Evolutionary conservation across 768 basidiomycete species (phyloP).

Genomic region (Kwoniella pini): DNA sequence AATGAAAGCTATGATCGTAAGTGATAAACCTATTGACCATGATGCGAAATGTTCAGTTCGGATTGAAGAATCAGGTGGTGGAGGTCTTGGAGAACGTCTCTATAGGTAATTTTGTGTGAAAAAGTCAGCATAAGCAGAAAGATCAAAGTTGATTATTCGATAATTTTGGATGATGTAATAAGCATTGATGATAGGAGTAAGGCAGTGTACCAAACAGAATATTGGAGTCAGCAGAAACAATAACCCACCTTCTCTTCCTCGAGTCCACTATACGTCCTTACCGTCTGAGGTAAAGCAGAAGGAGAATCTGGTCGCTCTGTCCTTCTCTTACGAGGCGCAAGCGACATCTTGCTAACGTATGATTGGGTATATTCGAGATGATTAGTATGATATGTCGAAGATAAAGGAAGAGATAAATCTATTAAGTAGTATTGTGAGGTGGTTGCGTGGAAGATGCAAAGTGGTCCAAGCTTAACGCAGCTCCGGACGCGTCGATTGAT

Average conservation of each 20-base stretch:
- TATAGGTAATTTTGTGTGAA: too few relatives aligned
- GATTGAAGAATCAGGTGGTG: slow-evolving; percentile 8
- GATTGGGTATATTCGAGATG: background rate
- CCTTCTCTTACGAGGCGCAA: slow-evolving; percentile 23
- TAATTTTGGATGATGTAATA: too few relatives aligned
- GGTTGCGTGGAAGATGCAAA: slow-evolving; percentile 13
- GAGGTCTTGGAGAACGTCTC: slow-evolving; percentile 19
- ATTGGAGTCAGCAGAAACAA: background rate
- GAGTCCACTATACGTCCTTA: slow-evolving; percentile 2
- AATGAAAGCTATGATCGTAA: slow-evolving; percentile 74
- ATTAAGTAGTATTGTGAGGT: background rate
- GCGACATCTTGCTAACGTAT: slow-evolving; percentile 12
- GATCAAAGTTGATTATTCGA: too few relatives aligned
- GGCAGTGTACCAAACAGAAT: too few relatives aligned
- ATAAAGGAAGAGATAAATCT: slow-evolving; percentile 1
- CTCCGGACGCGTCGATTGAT: background rate
- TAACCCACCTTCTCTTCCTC: slow-evolving; percentile 29
- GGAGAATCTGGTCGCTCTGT: slow-evolving; percentile 2
- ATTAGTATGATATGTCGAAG: background rate
- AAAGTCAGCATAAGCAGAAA: too few relatives aligned
- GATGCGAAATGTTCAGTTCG: slow-evolving; percentile 31
- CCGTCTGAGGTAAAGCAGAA: slow-evolving; percentile 10
- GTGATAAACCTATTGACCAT: slow-evolving; percentile 21
- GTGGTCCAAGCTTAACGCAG: slow-evolving; percentile 4
- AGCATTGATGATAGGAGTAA: too few relatives aligned